phyloP scores from a whole-genome alignment of 257 asterid genomes.

The Forsythia viridissima region DNA sequence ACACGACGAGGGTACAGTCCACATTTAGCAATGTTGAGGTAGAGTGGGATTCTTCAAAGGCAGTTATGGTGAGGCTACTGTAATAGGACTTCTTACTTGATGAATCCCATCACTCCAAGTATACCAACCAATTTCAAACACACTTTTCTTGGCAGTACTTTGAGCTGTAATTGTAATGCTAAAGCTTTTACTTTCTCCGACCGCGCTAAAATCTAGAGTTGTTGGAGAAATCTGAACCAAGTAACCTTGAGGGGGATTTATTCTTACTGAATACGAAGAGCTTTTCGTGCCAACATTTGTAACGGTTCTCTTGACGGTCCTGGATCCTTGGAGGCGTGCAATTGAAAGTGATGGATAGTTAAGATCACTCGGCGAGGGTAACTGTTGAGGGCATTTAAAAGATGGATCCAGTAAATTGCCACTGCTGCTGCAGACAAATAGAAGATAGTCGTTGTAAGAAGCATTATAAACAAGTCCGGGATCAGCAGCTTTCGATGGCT shows the following conservation, averaged over 20 bases:
- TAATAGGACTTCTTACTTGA: slow-evolving; percentile 39
- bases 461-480: slow-evolving; percentile 58
- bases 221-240: slow-evolving; percentile 31
- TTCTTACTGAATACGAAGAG: slow-evolving; percentile 15
- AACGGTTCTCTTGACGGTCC: slow-evolving; percentile 38
- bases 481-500: slow-evolving; percentile 50
- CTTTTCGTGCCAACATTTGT: slow-evolving; percentile 45
- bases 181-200: slow-evolving; percentile 38
- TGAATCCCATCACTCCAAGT: slow-evolving; percentile 44
- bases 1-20: neutral
- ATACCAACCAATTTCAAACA: slow-evolving; percentile 28
- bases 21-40: neutral
- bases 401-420: slow-evolving; percentile 14
- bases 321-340: slow-evolving; percentile 22
- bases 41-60: neutral
- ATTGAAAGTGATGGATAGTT: slow-evolving; percentile 57
- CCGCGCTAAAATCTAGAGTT: slow-evolving; percentile 16
- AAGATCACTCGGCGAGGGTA: slow-evolving; percentile 29
- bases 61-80: slow-evolving; percentile 3
- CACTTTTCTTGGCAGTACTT: slow-evolving; percentile 2
- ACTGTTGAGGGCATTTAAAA: slow-evolving; percentile 25
- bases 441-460: slow-evolving; percentile 41
- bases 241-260: slow-evolving; percentile 41
- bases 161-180: slow-evolving; percentile 25
- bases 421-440: slow-evolving; percentile 35